Evolutionary conservation across 2,329 filamentous ascomycete species (phyloP).

Genomic region (Escovopsis weberi): DNA sequence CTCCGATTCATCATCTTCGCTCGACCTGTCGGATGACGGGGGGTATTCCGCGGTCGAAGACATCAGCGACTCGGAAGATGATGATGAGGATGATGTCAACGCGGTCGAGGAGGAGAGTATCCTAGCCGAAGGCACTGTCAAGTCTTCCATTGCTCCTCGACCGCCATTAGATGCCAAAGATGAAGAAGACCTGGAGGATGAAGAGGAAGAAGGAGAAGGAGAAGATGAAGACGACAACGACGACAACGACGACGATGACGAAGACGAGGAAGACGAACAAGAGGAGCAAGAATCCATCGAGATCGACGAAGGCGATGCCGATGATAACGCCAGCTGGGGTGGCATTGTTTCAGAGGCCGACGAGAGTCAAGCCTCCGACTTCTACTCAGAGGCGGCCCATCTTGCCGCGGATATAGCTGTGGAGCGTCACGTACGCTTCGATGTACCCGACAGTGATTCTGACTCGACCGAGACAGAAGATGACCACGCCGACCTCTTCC

Average conservation of each 20-base stretch:
- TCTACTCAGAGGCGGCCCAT: constrained; percentile 23
- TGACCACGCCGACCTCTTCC: constrained; percentile 51
- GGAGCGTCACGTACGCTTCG: constrained; percentile 61
- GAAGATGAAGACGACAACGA: constrained; percentile 24
- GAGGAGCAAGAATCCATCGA: constrained; percentile 24
- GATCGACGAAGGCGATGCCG: constrained; percentile 22
- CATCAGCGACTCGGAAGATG: constrained; percentile 61
- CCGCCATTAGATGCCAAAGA: constrained; percentile 24
- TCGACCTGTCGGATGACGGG: constrained; percentile 49
- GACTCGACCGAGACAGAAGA: constrained; percentile 50
- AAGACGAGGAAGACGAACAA: constrained; percentile 22
- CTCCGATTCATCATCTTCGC: constrained; percentile 41
- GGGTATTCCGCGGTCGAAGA: constrained; percentile 67
- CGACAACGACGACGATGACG: constrained; percentile 25
- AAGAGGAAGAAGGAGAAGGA: constrained; percentile 24
- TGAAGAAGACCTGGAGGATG: constrained; percentile 19
- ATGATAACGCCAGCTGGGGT: constrained; percentile 39
- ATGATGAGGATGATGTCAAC: constrained; percentile 65
- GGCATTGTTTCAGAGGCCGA: constrained; percentile 37
- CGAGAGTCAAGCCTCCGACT: constrained; percentile 29
- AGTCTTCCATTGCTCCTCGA: constrained; percentile 34
- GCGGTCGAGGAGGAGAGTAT: constrained; percentile 68
- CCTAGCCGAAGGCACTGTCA: constrained; percentile 30
- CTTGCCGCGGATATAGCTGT: constrained; percentile 25
- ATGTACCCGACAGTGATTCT: constrained; percentile 52